Evolutionary conservation across 1,139 yeast species (phyloP).

Genomic region (Candida mesenterica): DNA sequence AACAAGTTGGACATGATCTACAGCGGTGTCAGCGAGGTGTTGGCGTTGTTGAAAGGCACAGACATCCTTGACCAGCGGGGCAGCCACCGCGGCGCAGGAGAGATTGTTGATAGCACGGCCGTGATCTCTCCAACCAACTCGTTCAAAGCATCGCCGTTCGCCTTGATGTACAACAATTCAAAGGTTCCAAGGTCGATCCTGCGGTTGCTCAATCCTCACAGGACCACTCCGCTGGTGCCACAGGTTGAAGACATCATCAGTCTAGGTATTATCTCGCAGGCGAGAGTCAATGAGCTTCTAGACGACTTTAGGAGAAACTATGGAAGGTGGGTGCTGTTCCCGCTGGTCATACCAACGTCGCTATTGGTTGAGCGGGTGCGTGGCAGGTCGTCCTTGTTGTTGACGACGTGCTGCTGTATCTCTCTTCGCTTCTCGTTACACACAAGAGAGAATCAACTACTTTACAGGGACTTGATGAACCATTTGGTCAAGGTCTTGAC

Average conservation of each 20-base stretch:
- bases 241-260: conserved; percentile 39
- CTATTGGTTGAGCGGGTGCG: conserved; percentile 53
- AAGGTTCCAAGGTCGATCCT: conserved; percentile 45
- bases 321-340: conserved; percentile 79
- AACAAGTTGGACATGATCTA: conserved; percentile 27
- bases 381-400: conserved; percentile 54
- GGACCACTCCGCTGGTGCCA: conserved; percentile 4
- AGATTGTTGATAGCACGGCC: conserved; percentile 3
- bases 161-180: conserved; percentile 22
- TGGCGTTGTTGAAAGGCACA: conserved; percentile 20
- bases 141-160: conserved; percentile 50
- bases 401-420: conserved; percentile 65
- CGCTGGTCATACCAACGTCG: conserved; percentile 50
- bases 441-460: conserved; percentile 23
- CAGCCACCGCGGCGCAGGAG: background rate
- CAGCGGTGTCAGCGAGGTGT: conserved; percentile 32
- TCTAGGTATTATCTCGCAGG: conserved; percentile 48
- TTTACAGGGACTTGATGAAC: conserved; percentile 25
- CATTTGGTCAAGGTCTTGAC: conserved; percentile 45
- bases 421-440: conserved; percentile 50
- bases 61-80: background rate
- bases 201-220: conserved; percentile 34
- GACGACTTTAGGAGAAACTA: conserved; percentile 63
- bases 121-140: conserved; percentile 33
- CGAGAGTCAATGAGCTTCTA: conserved; percentile 51